Percentiles rank a stretch among this genome's conserved stretches.
These are phyloP conservation scores for Termitomyces sp. DNA, from an alignment of 768 basidiomycete genomes.

Conservation along the genomic window DNA sequence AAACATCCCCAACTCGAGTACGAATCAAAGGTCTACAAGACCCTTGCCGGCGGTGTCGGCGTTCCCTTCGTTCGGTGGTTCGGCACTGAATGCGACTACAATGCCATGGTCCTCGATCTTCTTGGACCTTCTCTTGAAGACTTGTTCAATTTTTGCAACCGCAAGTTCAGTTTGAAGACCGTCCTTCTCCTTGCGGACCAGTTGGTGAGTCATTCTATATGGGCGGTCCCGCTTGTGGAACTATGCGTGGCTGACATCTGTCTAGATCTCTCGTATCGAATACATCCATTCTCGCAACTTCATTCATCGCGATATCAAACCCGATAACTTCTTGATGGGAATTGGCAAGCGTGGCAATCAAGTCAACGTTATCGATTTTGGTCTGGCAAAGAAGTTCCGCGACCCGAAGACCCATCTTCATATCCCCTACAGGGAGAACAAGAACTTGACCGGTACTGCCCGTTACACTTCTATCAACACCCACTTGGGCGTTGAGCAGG, in stretches of 20 bases:
- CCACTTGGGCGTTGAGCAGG: conserved; percentile 96
- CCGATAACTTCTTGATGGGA: conserved; percentile 99
- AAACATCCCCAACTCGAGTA: conserved; percentile 99
- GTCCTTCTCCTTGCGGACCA: conserved; percentile 96
- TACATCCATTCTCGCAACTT: conserved; percentile 99
- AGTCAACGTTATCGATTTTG: conserved; percentile 98
- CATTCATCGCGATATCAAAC: conserved; percentile 97
- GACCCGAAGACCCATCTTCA: conserved; percentile 99
- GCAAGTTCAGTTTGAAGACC: conserved; percentile 97
- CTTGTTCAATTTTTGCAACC: conserved; percentile 93
- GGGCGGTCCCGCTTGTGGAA: conserved; percentile 14
- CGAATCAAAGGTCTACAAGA: conserved; percentile 94
- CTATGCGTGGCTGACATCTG: conserved; percentile 16
- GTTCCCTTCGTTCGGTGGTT: conserved; percentile 98
- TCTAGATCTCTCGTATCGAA: conserved; percentile 94
- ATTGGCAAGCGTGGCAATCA: conserved; percentile 99
- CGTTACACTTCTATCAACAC: conserved; percentile 99
- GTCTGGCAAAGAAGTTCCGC: conserved; percentile 99
- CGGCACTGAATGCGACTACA: conserved; percentile 97
- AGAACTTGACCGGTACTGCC: conserved; percentile 98
- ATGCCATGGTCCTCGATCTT: conserved; percentile 98
- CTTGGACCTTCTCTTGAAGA: conserved; percentile 91
- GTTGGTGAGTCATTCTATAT: conserved; percentile 54
- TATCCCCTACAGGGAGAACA: conserved; percentile 99
- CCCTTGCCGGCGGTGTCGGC: conserved; percentile 97